Evolutionary conservation across 2,329 filamentous ascomycete species (phyloP), one percentile per base, ranked within the genome.

Genomic region (Fusarium aywerte): DNA sequence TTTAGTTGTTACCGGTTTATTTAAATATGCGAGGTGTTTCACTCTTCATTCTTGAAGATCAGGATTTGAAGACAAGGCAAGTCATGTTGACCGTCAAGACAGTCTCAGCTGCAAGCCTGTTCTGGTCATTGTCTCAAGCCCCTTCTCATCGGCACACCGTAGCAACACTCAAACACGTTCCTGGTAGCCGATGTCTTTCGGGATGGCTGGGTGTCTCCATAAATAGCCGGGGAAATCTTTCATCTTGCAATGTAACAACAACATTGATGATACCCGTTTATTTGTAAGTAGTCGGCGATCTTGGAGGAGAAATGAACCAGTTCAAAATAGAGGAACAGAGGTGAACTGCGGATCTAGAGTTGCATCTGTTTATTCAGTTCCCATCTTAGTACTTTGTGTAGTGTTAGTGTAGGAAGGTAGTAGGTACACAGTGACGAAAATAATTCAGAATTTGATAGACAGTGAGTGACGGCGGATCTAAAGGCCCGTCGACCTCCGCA

Each of bases 161-260:
- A 45, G 51, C 57, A 50, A 62, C 62, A 16, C 48, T 48, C 31
- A 39, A 23, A 44, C 47, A 49, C 43, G 47, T 63, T 62, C 47
- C 52, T 58, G 45, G 39, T 35, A 32, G 35, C 21, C 10, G 16
- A 55, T 38, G 9, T 16, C 9, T 39, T 29, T 44, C 42, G 25
- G 25, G 23, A 45, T 31, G 23, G 27, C 29, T 44, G 12, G 9
- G 7, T 25, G 59, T 57, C 62, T 18, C 65, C 65, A 69, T 64
- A 64, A 51, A 67, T 67, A 66, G 35, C 65, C 55, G 58, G 43
- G 43, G 33, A 45, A 39, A 27, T 38, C 21, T 12, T 27, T 29
- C 11, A 36, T 38, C 21, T 16, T 27, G 16, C 15, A 25, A 36
- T 48, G 32, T 38, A 48, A 38, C 32, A 31, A 44, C 25, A 25